These are phyloP conservation scores for Alternaria brassicicola DNA, from an alignment of 2,329 filamentous ascomycete genomes.

Conservation along the genomic window DNA sequence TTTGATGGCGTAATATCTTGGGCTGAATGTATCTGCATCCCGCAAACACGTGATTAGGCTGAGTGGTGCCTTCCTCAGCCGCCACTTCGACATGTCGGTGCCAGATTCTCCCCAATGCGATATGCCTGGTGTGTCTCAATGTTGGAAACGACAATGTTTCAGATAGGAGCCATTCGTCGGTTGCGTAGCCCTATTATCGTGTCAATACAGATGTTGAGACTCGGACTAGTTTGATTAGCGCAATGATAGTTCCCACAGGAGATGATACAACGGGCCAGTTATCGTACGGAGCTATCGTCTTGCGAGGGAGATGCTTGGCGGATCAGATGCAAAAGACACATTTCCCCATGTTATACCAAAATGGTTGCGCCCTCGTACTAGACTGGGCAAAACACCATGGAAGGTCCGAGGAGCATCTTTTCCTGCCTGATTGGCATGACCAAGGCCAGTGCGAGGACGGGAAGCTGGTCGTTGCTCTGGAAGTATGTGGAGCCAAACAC, in stretches of 20 bases:
- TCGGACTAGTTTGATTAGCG: too few relatives aligned
- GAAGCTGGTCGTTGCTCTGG: too few relatives aligned
- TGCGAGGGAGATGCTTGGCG: not conserved
- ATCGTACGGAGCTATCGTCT: not conserved
- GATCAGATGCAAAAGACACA: not conserved
- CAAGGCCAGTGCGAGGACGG: too few relatives aligned
- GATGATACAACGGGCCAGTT: conserved; percentile 8
- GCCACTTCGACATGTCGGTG: not conserved
- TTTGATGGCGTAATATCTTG: not conserved
- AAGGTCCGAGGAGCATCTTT: too few relatives aligned
- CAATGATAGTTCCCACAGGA: not conserved
- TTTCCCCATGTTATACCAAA: too few relatives aligned
- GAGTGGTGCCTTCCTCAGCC: not conserved
- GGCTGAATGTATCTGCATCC: not conserved
- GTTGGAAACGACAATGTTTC: not conserved
- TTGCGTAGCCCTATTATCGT: too few relatives aligned
- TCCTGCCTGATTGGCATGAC: too few relatives aligned
- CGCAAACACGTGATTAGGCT: not conserved
- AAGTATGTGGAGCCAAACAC: too few relatives aligned
- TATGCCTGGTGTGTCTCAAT: not conserved
- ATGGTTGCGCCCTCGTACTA: too few relatives aligned
- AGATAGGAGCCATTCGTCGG: too few relatives aligned
- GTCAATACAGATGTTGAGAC: too few relatives aligned
- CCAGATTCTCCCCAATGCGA: not conserved
- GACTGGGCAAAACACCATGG: too few relatives aligned